phyloP scores from a whole-genome alignment of 179 eudicot species.

The Sideroxylon spinosum region DNA sequence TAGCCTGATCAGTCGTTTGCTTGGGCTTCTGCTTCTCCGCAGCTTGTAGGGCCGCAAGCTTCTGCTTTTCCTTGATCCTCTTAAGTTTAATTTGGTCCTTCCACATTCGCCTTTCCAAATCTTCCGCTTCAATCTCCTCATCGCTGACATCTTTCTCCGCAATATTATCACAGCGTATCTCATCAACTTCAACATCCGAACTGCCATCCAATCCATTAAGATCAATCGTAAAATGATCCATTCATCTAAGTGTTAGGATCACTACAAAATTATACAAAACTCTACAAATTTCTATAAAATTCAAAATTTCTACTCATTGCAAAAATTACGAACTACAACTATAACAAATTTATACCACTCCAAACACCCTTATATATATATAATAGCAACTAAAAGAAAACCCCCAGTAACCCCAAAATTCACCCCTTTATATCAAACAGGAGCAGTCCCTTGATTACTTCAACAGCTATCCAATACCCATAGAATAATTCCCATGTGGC shows the following conservation, averaged over 20 bases:
- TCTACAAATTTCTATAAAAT: too few species aligned
- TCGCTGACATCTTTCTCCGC: constrained; percentile 87
- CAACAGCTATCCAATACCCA: too few species aligned
- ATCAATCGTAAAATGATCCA: constrained; percentile 24
- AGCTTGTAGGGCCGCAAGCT: constrained; percentile 57
- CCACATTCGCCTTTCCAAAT: constrained; percentile 81
- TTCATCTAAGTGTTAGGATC: background rate
- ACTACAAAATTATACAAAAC: too few species aligned
- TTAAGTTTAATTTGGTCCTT: constrained; percentile 71
- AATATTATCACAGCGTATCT: constrained; percentile 55
- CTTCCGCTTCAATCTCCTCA: constrained; percentile 81
- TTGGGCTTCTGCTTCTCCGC: constrained; percentile 57
- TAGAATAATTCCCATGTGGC: background rate
- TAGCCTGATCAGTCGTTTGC: constrained; percentile 61
- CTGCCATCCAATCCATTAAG: constrained; percentile 32
- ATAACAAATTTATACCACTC: too few species aligned
- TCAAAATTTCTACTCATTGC: too few species aligned
- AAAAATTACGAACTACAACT: too few species aligned
- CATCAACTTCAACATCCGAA: constrained; percentile 82
- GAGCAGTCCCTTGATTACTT: background rate
- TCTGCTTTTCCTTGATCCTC: constrained; percentile 70
- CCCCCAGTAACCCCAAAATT: background rate
- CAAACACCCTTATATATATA: background rate
- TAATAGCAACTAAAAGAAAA: background rate
- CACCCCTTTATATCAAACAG: background rate